These are phyloP conservation scores for Kuraishia ogatae DNA, from an alignment of 805 yeast species.

Conservation along the genomic window DNA sequence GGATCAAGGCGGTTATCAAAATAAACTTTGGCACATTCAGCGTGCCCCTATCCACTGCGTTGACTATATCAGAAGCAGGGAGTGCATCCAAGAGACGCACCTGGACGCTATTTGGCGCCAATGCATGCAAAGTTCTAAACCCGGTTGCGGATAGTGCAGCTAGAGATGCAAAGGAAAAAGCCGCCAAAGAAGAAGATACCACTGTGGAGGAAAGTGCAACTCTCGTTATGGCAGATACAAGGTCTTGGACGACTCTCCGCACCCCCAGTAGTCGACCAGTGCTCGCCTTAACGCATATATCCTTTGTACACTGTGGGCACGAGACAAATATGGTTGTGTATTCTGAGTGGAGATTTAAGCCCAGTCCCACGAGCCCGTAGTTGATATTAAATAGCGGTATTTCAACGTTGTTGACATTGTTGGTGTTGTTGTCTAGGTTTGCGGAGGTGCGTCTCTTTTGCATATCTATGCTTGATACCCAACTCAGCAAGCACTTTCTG, in stretches of 20 bases:
- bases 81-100: conserved; percentile 18
- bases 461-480: conserved; percentile 26
- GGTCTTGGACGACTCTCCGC: conserved; percentile 4
- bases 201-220: conserved; percentile 9
- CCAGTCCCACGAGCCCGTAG: not conserved
- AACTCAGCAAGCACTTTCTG: conserved; percentile 31
- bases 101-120: conserved; percentile 25
- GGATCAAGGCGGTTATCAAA: conserved; percentile 18
- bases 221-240: conserved; percentile 11
- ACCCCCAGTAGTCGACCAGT: not conserved
- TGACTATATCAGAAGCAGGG: conserved; percentile 5
- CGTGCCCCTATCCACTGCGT: conserved; percentile 12
- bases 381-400: conserved; percentile 1
- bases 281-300: conserved; percentile 17
- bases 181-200: conserved; percentile 13
- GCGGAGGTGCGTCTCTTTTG: conserved; percentile 8
- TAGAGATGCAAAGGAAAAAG: conserved; percentile 13
- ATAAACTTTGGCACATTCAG: conserved; percentile 15
- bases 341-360: conserved; percentile 1
- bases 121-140: conserved; percentile 12
- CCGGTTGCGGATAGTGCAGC: conserved; percentile 19
- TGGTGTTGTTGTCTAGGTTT: conserved; percentile 3
- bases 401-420: not conserved
- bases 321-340: conserved; percentile 10
- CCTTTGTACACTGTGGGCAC: conserved; percentile 29